Conservation (phyloP, 208 protist genomes). For the Acanthamoeba triangularis region DNA sequence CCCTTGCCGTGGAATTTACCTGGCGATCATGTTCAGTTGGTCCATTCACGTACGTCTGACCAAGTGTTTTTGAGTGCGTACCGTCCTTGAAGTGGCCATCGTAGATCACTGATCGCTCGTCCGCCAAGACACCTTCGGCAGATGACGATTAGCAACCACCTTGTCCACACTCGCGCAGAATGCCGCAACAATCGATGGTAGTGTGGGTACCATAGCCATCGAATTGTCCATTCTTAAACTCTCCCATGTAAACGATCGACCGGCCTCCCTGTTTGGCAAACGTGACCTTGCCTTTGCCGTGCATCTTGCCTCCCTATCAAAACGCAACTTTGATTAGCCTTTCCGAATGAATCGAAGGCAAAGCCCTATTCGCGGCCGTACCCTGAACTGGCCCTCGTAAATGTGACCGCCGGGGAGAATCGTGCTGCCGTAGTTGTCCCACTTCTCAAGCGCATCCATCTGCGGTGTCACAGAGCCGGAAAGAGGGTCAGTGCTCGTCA, state of each 20-base stretch:
- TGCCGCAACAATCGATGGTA: no score
- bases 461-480: not conserved
- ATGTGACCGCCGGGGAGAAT: not conserved
- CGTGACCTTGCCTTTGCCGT: slow-evolving; percentile 18
- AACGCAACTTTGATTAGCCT: not conserved
- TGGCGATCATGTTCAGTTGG: not conserved
- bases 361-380: not conserved
- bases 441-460: not conserved
- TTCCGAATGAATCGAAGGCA: not conserved
- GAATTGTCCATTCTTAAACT: not conserved
- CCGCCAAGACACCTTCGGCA: no score
- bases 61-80: no score
- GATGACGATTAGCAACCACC: no score
- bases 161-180: no score
- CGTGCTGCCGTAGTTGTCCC: not conserved
- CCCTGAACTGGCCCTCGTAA: slow-evolving; percentile 6
- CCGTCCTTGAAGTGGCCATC: no score
- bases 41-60: no score
- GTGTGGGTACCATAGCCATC: slow-evolving; percentile 48
- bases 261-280: not conserved
- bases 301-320: not conserved
- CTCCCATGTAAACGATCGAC: not conserved
- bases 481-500: not conserved
- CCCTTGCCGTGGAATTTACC: not conserved
- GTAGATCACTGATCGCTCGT: no score